A percentile compares a stretch with the other conserved stretches of the same genome.
Evolutionary conservation across 768 basidiomycete genomes (phyloP).

Genomic region (Lepiota brunneoincarnata): DNA sequence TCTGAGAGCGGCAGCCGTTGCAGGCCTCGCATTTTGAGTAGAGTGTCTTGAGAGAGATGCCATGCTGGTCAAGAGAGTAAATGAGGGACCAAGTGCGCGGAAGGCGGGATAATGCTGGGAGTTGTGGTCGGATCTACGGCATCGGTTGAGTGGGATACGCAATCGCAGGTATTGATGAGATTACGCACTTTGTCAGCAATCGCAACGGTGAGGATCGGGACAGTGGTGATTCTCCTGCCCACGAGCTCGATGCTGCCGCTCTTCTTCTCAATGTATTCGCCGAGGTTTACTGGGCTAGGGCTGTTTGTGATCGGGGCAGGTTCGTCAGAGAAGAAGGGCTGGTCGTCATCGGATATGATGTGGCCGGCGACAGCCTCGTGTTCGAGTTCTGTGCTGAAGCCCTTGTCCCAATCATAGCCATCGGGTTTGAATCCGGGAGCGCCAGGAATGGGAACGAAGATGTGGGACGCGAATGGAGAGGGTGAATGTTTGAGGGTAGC

Average conservation of each 20-base stretch:
- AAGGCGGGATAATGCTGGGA: conserved; percentile 74
- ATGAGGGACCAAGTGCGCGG: conserved; percentile 72
- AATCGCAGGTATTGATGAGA: background rate
- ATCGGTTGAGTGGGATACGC: background rate
- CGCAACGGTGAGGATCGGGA: conserved; percentile 44
- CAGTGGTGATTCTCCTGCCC: conserved; percentile 57
- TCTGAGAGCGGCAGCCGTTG: conserved; percentile 28
- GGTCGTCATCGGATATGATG: background rate
- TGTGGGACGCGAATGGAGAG: conserved; percentile 42
- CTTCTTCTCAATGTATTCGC: conserved; percentile 50
- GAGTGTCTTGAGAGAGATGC: conserved; percentile 87
- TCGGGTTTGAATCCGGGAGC: conserved; percentile 80
- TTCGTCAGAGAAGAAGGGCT: background rate
- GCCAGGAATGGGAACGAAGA: conserved; percentile 47
- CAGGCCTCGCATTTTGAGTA: conserved; percentile 62
- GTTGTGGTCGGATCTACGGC: conserved; percentile 62
- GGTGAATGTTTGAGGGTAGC: conserved; percentile 16
- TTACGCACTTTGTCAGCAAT: conserved; percentile 61
- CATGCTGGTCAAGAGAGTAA: conserved; percentile 93
- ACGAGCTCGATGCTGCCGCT: conserved; percentile 44
- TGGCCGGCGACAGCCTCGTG: conserved; percentile 26
- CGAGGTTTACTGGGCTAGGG: conserved; percentile 23
- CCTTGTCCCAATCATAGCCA: conserved; percentile 63
- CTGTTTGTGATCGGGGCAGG: conserved; percentile 10
- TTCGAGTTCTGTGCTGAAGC: conserved; percentile 49